These are phyloP conservation scores for Mycena galopus DNA, from an alignment of 768 basidiomycete species.

Conservation along the genomic window DNA sequence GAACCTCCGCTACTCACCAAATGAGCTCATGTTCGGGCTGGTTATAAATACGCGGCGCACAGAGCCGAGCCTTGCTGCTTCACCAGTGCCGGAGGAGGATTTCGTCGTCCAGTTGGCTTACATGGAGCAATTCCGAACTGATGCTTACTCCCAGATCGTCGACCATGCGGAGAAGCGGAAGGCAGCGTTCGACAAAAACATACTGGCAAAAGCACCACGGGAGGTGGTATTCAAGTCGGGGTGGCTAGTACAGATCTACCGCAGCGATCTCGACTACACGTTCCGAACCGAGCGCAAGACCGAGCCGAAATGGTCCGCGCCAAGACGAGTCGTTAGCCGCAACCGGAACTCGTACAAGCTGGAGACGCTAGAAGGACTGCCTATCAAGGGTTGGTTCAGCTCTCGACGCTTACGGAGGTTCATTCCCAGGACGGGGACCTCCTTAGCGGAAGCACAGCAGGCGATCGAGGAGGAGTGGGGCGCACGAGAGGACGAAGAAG, in stretches of 20 bases:
- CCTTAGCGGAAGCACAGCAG: too few relatives aligned
- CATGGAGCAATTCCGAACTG: slow-evolving; percentile 34
- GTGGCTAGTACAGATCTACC: slow-evolving; percentile 49
- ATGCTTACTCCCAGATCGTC: slow-evolving; percentile 37
- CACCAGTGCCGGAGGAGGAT: not conserved
- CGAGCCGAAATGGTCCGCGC: slow-evolving; percentile 47
- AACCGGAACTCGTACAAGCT: slow-evolving; percentile 38
- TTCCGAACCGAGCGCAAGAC: slow-evolving; percentile 46
- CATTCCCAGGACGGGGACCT: too few relatives aligned
- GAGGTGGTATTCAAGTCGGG: slow-evolving; percentile 43
- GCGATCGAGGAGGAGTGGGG: too few relatives aligned
- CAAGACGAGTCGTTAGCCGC: slow-evolving; percentile 22
- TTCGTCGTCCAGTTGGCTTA: slow-evolving; percentile 26
- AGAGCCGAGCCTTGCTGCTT: not conserved
- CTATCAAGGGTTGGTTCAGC: slow-evolving; percentile 26
- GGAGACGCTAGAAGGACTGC: slow-evolving; percentile 29
- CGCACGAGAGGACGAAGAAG: not conserved
- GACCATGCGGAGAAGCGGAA: slow-evolving; percentile 41
- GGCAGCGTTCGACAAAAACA: slow-evolving; percentile 39
- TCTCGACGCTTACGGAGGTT: slow-evolving; percentile 28
- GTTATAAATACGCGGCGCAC: slow-evolving; percentile 15
- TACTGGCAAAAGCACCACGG: slow-evolving; percentile 19
- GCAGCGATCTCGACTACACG: slow-evolving; percentile 42
- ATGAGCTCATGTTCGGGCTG: slow-evolving; percentile 4
- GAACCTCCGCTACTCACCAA: slow-evolving; percentile 1